Conservation (phyloP, 495 filamentous ascomycete species). For the Physcia stellaris region DNA sequence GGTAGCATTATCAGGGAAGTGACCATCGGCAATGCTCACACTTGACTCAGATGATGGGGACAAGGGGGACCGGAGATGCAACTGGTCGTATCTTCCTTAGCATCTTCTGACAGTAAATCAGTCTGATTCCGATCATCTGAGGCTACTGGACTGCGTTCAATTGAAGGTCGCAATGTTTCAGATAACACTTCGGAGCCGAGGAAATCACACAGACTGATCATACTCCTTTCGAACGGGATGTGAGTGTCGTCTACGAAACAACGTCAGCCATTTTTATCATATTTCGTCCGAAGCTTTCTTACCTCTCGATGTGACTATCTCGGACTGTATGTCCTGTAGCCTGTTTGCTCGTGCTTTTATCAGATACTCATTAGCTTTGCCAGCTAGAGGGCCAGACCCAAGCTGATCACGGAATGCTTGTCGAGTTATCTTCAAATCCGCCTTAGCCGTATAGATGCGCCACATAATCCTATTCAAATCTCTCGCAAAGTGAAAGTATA, state of each 20-base stretch:
- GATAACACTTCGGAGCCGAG: background rate
- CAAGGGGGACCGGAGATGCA: too few species aligned
- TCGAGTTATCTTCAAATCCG: slow-evolving; percentile 4
- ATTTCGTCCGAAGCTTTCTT: background rate
- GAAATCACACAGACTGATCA: slow-evolving; percentile 2
- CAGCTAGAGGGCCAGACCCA: slow-evolving; percentile 10
- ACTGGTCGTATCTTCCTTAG: too few species aligned
- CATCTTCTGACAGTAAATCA: too few species aligned
- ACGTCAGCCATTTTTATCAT: too few species aligned
- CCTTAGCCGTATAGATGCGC: slow-evolving; percentile 1
- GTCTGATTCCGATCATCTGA: too few species aligned
- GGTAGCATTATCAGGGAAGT: too few species aligned
- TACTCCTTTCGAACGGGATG: slow-evolving; percentile 8
- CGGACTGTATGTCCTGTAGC: slow-evolving; percentile 4
- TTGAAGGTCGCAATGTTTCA: too few species aligned
- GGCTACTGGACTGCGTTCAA: too few species aligned
- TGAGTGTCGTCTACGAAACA: slow-evolving; percentile 8
- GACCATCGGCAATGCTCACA: too few species aligned
- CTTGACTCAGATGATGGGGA: too few species aligned
- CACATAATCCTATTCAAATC: slow-evolving; percentile 9
- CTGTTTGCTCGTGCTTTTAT: slow-evolving; percentile 8
- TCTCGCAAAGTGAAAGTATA: slow-evolving; percentile 8
- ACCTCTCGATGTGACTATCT: slow-evolving; percentile 9
- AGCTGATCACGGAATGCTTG: slow-evolving; percentile 5
- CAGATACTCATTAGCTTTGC: slow-evolving; percentile 7